Base-by-base conservation (phyloP, 225 moss, liverwort and hornwort species). In the Sphagnum tenellum region DNA sequence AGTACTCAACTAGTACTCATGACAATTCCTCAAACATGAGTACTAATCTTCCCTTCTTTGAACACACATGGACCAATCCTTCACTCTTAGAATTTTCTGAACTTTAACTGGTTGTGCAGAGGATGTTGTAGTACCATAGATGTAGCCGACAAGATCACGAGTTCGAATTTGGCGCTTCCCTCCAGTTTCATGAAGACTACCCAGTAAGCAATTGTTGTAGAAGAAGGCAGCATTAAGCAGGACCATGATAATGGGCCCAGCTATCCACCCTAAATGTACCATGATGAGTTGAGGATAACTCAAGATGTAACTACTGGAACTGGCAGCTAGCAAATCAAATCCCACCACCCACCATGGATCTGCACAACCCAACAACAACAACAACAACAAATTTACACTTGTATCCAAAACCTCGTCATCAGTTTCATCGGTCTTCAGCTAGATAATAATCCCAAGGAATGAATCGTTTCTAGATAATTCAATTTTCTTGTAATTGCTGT, bases 101-200 rank as follows among this genome's bases (percentile, higher is more conserved):
- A 29, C 29, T 29, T 29, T 29, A 29, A 29, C 29, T 1, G 29
- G 29, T 29, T 29, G 29, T 29, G 29, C 29, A 29, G 29, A 29
- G 29, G 29, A 29, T 29, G 29, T n/a, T n/a, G n/a, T n/a, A n/a
- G n/a, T 29, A 83, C 83, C 83, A 8, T 84, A 81, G 3, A 84
- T 72, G 70, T 84, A 75, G 52, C 74, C 72, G 61, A 74, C 72
- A 46, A 84, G 59, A 61, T 84, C 83, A 3, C 83, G 70, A 72
- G 77, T 74, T 57, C 83, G 77, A 59, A 84, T 65, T 45, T 84
- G 83, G 58, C 83, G 83, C 68, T 76, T 79, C 64, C 83, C 80
- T 10, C 83, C 83, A 3, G 74, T 72, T 50, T 77, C 80, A 61
- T 84, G 83, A 7, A 84, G 69, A 49, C 61, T 67, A 9, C 67